Percentiles rank a stretch among this genome's conserved stretches.
These are phyloP conservation scores for Arctostaphylos glauca DNA, from an alignment of 148 eudicot genomes.

Conservation along the genomic window DNA sequence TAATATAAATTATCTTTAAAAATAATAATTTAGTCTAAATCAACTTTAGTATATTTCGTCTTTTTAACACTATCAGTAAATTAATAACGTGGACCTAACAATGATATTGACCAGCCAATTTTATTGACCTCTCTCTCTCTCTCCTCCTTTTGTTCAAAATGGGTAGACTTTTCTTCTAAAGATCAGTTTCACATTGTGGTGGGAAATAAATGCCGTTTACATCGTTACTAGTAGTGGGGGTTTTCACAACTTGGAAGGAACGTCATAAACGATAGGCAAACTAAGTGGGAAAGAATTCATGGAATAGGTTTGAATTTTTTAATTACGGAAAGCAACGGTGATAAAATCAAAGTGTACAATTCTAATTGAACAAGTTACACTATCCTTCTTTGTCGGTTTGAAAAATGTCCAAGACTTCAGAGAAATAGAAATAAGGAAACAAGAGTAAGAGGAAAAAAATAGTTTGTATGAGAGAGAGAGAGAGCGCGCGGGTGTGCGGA, in stretches of 20 bases:
- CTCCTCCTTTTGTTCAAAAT: not conserved
- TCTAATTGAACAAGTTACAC: not conserved
- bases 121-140: not conserved
- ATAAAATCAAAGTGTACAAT: not conserved
- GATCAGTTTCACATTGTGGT: constrained; percentile 4
- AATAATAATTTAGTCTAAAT: too few species aligned
- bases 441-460: not conserved
- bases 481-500: too few species aligned
- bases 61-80: not conserved
- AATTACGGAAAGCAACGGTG: not conserved
- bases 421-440: not conserved
- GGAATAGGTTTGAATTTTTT: not conserved
- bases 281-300: not conserved
- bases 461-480: too few species aligned
- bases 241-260: not conserved
- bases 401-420: not conserved
- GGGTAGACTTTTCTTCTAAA: not conserved
- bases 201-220: constrained; percentile 10
- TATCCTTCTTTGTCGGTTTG: not conserved
- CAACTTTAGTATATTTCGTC: too few species aligned
- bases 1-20: too few species aligned
- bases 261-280: not conserved
- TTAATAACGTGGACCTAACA: not conserved
- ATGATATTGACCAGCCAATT: not conserved
- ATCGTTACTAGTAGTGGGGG: not conserved